Conservation (phyloP, 345 rosid genomes). For the Syzygium oleosum region DNA sequence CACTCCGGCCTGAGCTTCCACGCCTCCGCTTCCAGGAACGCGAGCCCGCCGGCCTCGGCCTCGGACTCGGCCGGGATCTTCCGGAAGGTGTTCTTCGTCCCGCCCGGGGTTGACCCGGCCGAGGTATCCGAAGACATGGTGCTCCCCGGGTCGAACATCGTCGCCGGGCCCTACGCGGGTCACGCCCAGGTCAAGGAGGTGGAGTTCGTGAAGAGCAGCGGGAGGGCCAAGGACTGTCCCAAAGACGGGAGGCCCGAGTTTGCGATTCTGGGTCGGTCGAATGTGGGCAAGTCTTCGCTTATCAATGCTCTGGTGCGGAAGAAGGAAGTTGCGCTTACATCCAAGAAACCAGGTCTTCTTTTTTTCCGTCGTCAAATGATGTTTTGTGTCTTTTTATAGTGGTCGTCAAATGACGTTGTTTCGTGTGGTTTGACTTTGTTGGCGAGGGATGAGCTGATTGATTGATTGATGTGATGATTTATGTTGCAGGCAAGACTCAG, state of each 20-base stretch:
- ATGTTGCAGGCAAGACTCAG: constrained; percentile 79
- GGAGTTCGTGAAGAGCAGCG: constrained; percentile 82
- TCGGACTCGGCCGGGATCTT: constrained; percentile 28
- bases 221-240: constrained; percentile 85
- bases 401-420: background rate
- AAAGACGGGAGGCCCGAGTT: constrained; percentile 76
- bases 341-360: constrained; percentile 75
- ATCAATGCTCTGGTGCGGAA: constrained; percentile 76
- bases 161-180: constrained; percentile 82
- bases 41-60: constrained; percentile 24
- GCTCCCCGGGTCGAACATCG: constrained; percentile 83
- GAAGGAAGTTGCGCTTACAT: constrained; percentile 94
- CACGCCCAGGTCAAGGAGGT: constrained; percentile 85
- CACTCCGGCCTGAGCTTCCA: constrained; percentile 1
- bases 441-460: background rate
- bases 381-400: too few relatives aligned
- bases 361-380: background rate
- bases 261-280: constrained; percentile 84
- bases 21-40: constrained; percentile 19
- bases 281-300: constrained; percentile 94
- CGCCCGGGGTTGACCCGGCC: constrained; percentile 75
- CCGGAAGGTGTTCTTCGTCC: constrained; percentile 43
- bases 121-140: constrained; percentile 65
- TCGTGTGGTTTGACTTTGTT: background rate
- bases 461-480: background rate